A percentile compares a stretch with the other conserved stretches of the same genome.
These are phyloP conservation scores for Brasilioporus rufonigricans DNA, from an alignment of 768 basidiomycete species.

Conservation along the genomic window DNA sequence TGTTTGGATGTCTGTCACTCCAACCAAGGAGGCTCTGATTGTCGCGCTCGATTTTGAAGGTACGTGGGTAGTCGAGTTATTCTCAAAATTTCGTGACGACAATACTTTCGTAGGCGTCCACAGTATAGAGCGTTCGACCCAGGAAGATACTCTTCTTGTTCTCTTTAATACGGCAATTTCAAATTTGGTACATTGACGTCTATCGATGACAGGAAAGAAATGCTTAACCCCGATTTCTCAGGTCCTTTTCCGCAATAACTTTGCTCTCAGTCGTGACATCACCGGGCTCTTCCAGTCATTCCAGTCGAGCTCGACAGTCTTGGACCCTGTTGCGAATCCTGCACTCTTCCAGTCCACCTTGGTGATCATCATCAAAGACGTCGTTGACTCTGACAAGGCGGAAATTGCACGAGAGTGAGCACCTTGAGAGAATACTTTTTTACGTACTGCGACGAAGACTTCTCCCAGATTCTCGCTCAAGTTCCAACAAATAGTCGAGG, in stretches of 20 bases:
- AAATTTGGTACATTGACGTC: slow-evolving; percentile 44
- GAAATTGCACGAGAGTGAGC: slow-evolving; percentile 60
- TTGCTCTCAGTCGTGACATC: slow-evolving; percentile 61
- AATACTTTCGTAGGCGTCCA: slow-evolving; percentile 48
- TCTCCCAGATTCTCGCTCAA: slow-evolving; percentile 49
- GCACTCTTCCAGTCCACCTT: slow-evolving; percentile 57
- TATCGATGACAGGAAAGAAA: neutral
- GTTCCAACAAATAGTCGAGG: slow-evolving; percentile 56
- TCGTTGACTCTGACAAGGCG: slow-evolving; percentile 55
- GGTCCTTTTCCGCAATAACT: slow-evolving; percentile 68
- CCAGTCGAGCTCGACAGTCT: slow-evolving; percentile 52
- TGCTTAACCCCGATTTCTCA: slow-evolving; percentile 16
- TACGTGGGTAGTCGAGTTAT: slow-evolving; percentile 1
- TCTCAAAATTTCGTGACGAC: neutral
- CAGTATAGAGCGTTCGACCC: slow-evolving; percentile 59
- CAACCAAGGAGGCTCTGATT: slow-evolving; percentile 52
- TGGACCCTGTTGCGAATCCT: slow-evolving; percentile 58
- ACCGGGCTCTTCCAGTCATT: slow-evolving; percentile 60
- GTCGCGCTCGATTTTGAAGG: slow-evolving; percentile 69
- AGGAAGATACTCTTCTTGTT: slow-evolving; percentile 63
- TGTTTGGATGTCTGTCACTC: slow-evolving; percentile 66
- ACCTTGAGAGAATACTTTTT: neutral
- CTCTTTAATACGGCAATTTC: slow-evolving; percentile 66
- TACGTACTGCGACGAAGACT: neutral
- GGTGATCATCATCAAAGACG: slow-evolving; percentile 67